Conservation (phyloP, 1,139 yeast species). For the Tardiomyces digboiensis region DNA sequence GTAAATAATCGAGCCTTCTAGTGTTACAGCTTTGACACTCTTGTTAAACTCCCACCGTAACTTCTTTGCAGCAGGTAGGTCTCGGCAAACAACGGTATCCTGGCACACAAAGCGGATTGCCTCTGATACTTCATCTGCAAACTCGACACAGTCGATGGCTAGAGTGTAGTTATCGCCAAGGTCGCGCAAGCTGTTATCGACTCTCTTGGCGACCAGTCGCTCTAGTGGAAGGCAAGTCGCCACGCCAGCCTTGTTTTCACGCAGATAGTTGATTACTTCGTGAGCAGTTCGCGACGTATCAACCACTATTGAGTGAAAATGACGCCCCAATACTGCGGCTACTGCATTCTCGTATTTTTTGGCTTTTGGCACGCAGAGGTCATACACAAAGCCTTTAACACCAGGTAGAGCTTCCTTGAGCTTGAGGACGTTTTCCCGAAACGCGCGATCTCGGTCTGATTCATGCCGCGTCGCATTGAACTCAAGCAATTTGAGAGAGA, state of each 20-base stretch:
- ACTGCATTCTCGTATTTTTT: conserved; percentile 70
- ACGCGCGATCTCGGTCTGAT: conserved; percentile 53
- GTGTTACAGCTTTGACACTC: conserved; percentile 62
- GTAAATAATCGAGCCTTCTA: conserved; percentile 81
- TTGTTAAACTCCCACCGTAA: conserved; percentile 61
- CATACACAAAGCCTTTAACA: conserved; percentile 71
- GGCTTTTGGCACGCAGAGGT: conserved; percentile 71
- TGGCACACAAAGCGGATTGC: conserved; percentile 82
- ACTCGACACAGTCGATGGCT: conserved; percentile 57
- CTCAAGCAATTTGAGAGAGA: conserved; percentile 56
- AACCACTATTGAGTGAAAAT: conserved; percentile 77
- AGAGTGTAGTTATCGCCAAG: conserved; percentile 44
- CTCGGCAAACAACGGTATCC: conserved; percentile 72
- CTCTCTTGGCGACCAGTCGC: conserved; percentile 53
- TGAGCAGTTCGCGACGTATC: conserved; percentile 69
- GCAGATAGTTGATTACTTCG: conserved; percentile 72
- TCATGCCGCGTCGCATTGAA: conserved; percentile 70
- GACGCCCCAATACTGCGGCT: conserved; percentile 68
- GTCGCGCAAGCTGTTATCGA: conserved; percentile 47
- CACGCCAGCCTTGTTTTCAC: conserved; percentile 78
- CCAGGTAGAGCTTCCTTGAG: conserved; percentile 70
- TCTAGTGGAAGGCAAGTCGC: conserved; percentile 89
- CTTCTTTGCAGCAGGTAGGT: conserved; percentile 54
- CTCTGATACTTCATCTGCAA: conserved; percentile 52
- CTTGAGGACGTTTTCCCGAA: conserved; percentile 62